Conservation (phyloP, 768 basidiomycete species). For the Suillus fuscotomentosus region DNA sequence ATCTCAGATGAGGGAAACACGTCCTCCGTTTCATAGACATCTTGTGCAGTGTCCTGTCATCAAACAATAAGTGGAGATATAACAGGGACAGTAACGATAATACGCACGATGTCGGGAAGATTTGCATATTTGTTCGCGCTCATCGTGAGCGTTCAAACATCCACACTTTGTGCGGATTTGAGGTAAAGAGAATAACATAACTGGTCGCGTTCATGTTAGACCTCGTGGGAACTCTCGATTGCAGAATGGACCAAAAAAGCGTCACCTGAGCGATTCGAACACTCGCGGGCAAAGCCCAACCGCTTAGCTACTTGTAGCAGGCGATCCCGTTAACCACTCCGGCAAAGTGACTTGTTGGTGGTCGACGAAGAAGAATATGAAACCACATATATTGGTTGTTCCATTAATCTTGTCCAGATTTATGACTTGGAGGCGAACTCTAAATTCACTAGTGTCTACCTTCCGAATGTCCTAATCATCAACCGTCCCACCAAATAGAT, state of each 20-base stretch:
- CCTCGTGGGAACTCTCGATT: background rate
- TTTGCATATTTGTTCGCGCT: slow-evolving; percentile 80
- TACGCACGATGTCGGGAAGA: slow-evolving; percentile 86
- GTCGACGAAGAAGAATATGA: fast-evolving
- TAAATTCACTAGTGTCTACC: background rate
- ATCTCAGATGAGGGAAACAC: slow-evolving; percentile 52
- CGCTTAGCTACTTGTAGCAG: slow-evolving; percentile 56
- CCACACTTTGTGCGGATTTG: background rate
- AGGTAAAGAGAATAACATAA: background rate
- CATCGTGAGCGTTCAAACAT: slow-evolving; percentile 34
- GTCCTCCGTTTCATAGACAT: slow-evolving; percentile 92
- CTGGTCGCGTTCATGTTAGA: background rate
- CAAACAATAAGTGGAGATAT: slow-evolving; percentile 6
- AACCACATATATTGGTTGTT: background rate
- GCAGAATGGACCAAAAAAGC: slow-evolving; percentile 32
- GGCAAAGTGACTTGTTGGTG: slow-evolving; percentile 73
- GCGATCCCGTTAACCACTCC: slow-evolving; percentile 92
- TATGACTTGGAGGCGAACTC: background rate
- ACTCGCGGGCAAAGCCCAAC: slow-evolving; percentile 62
- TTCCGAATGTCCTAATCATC: background rate
- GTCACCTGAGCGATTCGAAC: slow-evolving; percentile 65
- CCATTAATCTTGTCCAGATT: too few species aligned
- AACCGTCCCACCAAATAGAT: background rate
- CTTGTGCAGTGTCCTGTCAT: slow-evolving; percentile 80
- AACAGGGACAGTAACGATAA: background rate